A percentile compares a stretch with the other conserved stretches of the same genome.
Evolutionary conservation across 768 basidiomycete genomes (phyloP).

Genomic region (Mycena belliarum): DNA sequence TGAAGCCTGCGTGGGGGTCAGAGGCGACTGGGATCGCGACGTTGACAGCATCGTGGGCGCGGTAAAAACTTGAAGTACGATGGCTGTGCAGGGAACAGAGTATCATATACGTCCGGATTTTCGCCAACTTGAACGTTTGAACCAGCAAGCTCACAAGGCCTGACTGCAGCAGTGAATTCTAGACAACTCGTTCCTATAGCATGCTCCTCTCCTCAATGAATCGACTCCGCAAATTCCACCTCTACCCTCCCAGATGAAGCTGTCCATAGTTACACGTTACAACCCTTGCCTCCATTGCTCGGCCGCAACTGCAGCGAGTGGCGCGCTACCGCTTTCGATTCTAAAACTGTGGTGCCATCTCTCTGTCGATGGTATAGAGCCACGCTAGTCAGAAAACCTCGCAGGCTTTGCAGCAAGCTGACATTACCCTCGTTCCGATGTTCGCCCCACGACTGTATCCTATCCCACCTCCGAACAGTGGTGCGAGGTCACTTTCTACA

Average conservation of each 20-base stretch:
- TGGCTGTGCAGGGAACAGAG: background rate
- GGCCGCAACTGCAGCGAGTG: background rate
- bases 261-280: too few relatives aligned
- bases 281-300: background rate
- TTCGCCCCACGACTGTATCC: too few relatives aligned
- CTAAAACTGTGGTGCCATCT: background rate
- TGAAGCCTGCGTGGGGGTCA: slow-evolving; percentile 6
- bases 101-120: too few relatives aligned
- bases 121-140: background rate
- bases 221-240: background rate
- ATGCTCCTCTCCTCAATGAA: background rate
- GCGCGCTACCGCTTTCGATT: background rate
- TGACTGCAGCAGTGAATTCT: too few relatives aligned
- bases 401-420: background rate
- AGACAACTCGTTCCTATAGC: too few relatives aligned
- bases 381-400: background rate
- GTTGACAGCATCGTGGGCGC: background rate
- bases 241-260: background rate
- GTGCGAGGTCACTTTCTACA: background rate
- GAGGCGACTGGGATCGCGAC: slow-evolving; percentile 1
- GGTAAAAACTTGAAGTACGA: background rate
- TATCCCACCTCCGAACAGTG: background rate
- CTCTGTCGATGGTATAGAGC: background rate
- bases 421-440: background rate
- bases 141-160: too few relatives aligned